These are phyloP conservation scores for Candida golubevii DNA, from an alignment of 805 yeast species.

Conservation along the genomic window DNA sequence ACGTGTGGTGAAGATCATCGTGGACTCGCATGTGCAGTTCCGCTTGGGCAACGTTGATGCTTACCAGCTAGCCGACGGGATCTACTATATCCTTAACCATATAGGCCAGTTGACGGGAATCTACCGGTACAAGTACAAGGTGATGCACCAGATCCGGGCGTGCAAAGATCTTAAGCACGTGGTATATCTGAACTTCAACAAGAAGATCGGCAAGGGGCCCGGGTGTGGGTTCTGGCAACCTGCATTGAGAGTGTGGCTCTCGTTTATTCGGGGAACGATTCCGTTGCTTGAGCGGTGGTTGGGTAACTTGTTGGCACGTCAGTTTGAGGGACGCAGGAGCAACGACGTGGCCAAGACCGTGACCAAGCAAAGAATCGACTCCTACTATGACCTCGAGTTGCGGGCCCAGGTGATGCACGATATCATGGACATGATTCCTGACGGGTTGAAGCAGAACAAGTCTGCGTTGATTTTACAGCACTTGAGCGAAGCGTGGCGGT, in stretches of 20 bases:
- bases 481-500: conserved; percentile 97
- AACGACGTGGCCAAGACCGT: conserved; percentile 91
- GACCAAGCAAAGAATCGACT: conserved; percentile 93
- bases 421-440: conserved; percentile 95
- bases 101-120: conserved; percentile 95
- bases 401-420: conserved; percentile 95
- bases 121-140: conserved; percentile 93
- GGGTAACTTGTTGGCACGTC: conserved; percentile 85
- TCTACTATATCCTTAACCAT: conserved; percentile 86
- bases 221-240: conserved; percentile 99
- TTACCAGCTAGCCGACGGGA: conserved; percentile 90
- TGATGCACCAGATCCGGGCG: conserved; percentile 96
- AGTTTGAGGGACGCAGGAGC: conserved; percentile 91
- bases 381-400: conserved; percentile 88
- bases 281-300: conserved; percentile 94
- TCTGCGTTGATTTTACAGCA: conserved; percentile 88
- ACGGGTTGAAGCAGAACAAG: conserved; percentile 81
- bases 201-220: conserved; percentile 91
- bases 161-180: conserved; percentile 94
- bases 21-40: conserved; percentile 90
- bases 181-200: conserved; percentile 79
- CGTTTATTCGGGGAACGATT: conserved; percentile 83
- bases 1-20: conserved; percentile 76
- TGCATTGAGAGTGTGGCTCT: conserved; percentile 95
- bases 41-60: conserved; percentile 90